Evolutionary conservation across 768 basidiomycete genomes (phyloP), one percentile per base, ranked within the genome.

Genomic region (Hypholoma fasciculare): DNA sequence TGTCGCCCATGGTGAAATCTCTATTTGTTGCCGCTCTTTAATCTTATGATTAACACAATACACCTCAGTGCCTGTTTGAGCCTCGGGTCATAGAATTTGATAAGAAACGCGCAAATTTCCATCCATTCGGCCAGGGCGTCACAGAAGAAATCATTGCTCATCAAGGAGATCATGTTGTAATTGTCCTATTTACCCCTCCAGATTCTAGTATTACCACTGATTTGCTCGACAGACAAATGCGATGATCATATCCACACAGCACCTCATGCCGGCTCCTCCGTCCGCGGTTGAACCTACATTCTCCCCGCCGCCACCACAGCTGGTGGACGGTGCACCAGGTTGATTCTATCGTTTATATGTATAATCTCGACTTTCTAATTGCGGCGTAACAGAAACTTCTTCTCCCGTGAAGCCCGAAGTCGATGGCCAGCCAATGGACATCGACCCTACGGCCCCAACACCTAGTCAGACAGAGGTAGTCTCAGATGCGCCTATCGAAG

Each of bases 61-160:
- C 57, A 30, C 17, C 47, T 27, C 63, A 98, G 95, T 90, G 90
- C 66, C 77, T 98, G 34, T 98, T 98, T 63, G 94, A 97, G 62
- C 95, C 97, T 13, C 87, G 93, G 17, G 85, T 96, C 39, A 88
- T 99, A 57, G 90, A 97, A 60, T 97, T 96, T 65, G 88, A 93
- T 27, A 80, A 81, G 62, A 94, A 95, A 71, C 78, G 83, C 23
- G 71, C 76, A 16, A 80, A 81, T 11, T 67, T 81, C 56, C 75
- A 71, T 20, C 72, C 81, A 36, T 72, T 78, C n/a, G 83, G 79
- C 36, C 78, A 80, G 11, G 82, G 87, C 59, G 82, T 91, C 26
- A 87, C 89, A 4, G 92, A 94, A 56, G 92, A 93, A 62, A 87
- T 91, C 39, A 76, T 87, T 20, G 80, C 82, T 38, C 82, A 81